Evolutionary conservation across 2,329 filamentous ascomycete genomes (phyloP), one percentile per base, ranked within the genome.

Genomic region (Penicillium corylophilum): DNA sequence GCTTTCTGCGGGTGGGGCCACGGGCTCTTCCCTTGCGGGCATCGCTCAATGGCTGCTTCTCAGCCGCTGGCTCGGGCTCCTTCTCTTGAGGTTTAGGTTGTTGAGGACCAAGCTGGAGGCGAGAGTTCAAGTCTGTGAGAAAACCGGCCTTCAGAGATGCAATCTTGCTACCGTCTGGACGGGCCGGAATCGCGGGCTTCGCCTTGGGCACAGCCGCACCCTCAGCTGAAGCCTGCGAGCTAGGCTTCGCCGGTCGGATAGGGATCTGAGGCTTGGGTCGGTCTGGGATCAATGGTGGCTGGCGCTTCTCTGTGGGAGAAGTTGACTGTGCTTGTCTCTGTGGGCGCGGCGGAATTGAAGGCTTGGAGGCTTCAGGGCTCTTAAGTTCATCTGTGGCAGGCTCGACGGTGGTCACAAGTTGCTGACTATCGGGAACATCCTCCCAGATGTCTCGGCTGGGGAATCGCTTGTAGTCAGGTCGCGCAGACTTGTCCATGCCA

Each of bases 391-490:
- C 77, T 24, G 79, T 75, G 80, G 82, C 24, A 74, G 82, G 22
- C 70, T 67, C 61, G 54, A 78, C 38, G 71, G 87, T 92, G 0
- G 92, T 88, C 64, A 91, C 85, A 18, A 95, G 81, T 57, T 88
- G 81, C 51, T 89, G 82, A 64, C 89, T 93, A 63, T 95, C 90
- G 1, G 93, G 93, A 0, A 83, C 86, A 69, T 97, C 93, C 74
- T 97, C 93, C 93, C 93, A 96, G 38, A 96, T 85, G 72, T 97
- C 93, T 48, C 85, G 85, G 68, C 92, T 96, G 0, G 93, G 93
- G 70, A 97, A 97, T 12, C 90, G 84, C 51, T 84, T 78, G 22
- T 64, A 39, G 15, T 76, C 77, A 5, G 86, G 82, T 20, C 86
- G 73, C 16, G 64, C 53, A 15, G 71, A 63, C 36, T 62, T 62